Evolutionary conservation across 441 rosid species (phyloP).

Genomic region (Rhodomyrtus psidioides): DNA sequence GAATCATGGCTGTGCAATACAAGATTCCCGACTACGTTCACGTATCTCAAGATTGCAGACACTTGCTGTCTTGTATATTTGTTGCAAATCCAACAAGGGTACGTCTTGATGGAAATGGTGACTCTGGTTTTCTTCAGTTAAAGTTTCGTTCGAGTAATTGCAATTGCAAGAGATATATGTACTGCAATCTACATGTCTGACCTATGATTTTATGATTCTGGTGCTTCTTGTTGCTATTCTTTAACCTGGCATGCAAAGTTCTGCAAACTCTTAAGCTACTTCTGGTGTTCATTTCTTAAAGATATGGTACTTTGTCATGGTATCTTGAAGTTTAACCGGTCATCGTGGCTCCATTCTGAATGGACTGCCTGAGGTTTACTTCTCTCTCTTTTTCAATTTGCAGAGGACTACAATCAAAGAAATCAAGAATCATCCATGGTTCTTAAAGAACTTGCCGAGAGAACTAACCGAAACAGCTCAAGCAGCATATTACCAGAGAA

Average conservation of each 20-base stretch:
- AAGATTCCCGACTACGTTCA: slow-evolving; percentile 86
- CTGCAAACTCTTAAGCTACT: neutral
- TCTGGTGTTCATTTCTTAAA: neutral
- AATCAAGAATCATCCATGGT: slow-evolving; percentile 89
- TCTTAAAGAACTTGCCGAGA: slow-evolving; percentile 79
- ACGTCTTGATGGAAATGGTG: neutral
- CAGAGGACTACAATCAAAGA: slow-evolving; percentile 76
- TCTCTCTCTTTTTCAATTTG: neutral
- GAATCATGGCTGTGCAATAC: slow-evolving; percentile 77
- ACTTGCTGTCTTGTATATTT: slow-evolving; percentile 73
- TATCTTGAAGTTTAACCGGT: neutral
- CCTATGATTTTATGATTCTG: neutral
- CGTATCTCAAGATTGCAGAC: slow-evolving; percentile 70
- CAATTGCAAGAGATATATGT: neutral
- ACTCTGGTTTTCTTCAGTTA: neutral
- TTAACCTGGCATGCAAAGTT: neutral
- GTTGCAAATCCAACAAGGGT: slow-evolving; percentile 66
- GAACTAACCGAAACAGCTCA: slow-evolving; percentile 76
- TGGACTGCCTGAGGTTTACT: neutral
- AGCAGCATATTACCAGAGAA: slow-evolving; percentile 61
- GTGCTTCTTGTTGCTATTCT: neutral
- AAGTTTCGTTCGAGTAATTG: neutral
- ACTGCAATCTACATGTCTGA: neutral
- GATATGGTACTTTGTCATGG: neutral
- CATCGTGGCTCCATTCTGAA: neutral